phyloP scores from a whole-genome alignment of 176 grass and related monocot species.

The Thalia dealbata region DNA sequence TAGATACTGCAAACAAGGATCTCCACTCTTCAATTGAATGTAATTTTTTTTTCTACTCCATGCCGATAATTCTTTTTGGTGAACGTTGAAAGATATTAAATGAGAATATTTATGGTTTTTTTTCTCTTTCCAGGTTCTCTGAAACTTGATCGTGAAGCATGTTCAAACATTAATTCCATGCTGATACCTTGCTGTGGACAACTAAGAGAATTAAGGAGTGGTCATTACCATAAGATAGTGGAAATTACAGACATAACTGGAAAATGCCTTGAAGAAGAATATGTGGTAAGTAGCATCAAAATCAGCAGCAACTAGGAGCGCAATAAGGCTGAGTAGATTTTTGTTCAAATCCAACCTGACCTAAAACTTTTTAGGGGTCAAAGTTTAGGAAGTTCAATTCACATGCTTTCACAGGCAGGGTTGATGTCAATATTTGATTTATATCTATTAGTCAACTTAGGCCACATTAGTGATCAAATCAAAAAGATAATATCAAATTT shows the following conservation, averaged over 20 bases:
- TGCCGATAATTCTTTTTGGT: constrained; percentile 2
- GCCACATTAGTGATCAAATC: too few species aligned
- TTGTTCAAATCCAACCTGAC: too few species aligned
- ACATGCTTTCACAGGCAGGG: too few species aligned
- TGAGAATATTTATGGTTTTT: background rate
- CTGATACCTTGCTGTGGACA: constrained; percentile 52
- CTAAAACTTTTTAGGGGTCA: too few species aligned
- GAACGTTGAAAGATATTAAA: background rate
- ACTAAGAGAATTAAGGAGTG: constrained; percentile 68
- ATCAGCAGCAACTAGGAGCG: background rate
- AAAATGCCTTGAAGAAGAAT: constrained; percentile 91
- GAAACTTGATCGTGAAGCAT: constrained; percentile 87
- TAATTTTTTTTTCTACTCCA: constrained; percentile 27
- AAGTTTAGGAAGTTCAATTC: too few species aligned
- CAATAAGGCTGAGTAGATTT: too few species aligned
- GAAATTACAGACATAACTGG: constrained; percentile 63
- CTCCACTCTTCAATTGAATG: constrained; percentile 75
- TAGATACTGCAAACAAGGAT: constrained; percentile 61
- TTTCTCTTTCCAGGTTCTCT: constrained; percentile 54
- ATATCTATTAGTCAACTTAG: too few species aligned
- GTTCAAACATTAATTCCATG: constrained; percentile 53
- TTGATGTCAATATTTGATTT: too few species aligned
- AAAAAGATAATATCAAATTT: too few species aligned
- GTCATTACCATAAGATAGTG: constrained; percentile 66
- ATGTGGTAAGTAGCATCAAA: constrained; percentile 47